Evolutionary conservation across 495 filamentous ascomycete species (phyloP).

Genomic region (Talaromyces proteolyticus): DNA sequence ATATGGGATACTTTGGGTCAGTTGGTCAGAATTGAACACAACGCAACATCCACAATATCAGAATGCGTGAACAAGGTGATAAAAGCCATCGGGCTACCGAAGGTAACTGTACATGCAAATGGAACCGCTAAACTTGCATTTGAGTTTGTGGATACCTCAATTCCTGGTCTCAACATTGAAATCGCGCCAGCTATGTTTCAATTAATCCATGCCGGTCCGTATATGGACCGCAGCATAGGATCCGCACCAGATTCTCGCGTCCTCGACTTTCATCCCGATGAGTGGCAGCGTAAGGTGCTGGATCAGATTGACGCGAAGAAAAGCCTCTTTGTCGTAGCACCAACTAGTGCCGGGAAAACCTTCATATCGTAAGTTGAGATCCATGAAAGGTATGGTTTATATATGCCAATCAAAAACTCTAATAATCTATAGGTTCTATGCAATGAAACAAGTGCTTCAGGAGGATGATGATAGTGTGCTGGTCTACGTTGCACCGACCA

Average conservation of each 20-base stretch:
- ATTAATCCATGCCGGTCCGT: conserved; percentile 61
- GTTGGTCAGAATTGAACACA: neutral
- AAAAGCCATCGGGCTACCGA: neutral
- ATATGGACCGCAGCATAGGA: conserved; percentile 67
- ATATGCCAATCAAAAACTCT: neutral
- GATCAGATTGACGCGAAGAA: conserved; percentile 64
- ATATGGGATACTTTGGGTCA: neutral
- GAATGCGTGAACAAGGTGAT: neutral
- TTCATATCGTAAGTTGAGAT: conserved; percentile 47
- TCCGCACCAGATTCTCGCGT: conserved; percentile 59
- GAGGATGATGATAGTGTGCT: conserved; percentile 60
- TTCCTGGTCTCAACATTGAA: conserved; percentile 13
- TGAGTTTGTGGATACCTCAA: conserved; percentile 15
- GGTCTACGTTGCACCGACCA: conserved; percentile 77
- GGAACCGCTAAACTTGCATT: conserved; percentile 24
- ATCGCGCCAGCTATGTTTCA: conserved; percentile 50
- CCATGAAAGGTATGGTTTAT: too few relatives aligned
- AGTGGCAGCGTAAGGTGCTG: conserved; percentile 68
- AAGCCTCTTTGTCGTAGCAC: conserved; percentile 70
- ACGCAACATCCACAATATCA: neutral
- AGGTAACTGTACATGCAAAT: conserved; percentile 2
- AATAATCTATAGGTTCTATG: conserved; percentile 51
- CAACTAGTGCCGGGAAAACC: conserved; percentile 64
- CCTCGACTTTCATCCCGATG: conserved; percentile 62
- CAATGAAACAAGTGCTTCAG: conserved; percentile 69